Evolutionary conservation across 2,329 filamentous ascomycete genomes (phyloP).

Genomic region (Fusarium setosum): DNA sequence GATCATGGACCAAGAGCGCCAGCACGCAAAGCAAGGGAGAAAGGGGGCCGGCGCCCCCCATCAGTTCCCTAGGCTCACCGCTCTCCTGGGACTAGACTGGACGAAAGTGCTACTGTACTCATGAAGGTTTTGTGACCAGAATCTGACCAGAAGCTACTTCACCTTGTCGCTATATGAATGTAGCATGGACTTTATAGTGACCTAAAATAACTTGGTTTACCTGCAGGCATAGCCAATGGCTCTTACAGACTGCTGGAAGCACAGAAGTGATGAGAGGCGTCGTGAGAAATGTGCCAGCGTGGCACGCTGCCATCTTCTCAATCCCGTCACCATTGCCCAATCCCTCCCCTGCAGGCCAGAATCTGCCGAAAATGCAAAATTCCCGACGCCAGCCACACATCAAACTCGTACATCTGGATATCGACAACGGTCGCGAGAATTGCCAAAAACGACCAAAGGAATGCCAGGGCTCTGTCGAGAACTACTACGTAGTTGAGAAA

Average conservation of each 20-base stretch:
- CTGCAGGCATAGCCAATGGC: too few relatives aligned
- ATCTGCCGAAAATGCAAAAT: neutral
- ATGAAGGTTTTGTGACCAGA: neutral
- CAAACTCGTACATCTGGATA: too few relatives aligned
- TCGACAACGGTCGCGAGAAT: too few relatives aligned
- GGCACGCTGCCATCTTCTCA: slow-evolving; percentile 4
- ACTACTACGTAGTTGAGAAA: too few relatives aligned
- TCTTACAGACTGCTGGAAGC: too few relatives aligned
- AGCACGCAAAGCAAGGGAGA: slow-evolving; percentile 25
- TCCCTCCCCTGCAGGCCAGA: neutral
- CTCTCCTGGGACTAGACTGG: slow-evolving; percentile 10
- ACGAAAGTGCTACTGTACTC: neutral
- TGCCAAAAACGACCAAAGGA: too few relatives aligned
- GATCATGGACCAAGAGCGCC: slow-evolving; percentile 27
- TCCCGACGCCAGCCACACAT: too few relatives aligned
- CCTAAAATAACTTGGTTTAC: slow-evolving; percentile 10
- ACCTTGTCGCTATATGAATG: too few relatives aligned
- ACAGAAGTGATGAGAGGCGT: neutral
- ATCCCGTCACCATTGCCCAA: neutral
- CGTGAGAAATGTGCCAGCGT: neutral
- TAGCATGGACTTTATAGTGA: too few relatives aligned
- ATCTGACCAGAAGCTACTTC: too few relatives aligned
- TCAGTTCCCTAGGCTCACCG: slow-evolving; percentile 29
- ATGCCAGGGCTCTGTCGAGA: too few relatives aligned
- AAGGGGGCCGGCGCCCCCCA: slow-evolving; percentile 34